Conservation (phyloP, 2,329 filamentous ascomycete species). For the Aspergillus ustus region DNA sequence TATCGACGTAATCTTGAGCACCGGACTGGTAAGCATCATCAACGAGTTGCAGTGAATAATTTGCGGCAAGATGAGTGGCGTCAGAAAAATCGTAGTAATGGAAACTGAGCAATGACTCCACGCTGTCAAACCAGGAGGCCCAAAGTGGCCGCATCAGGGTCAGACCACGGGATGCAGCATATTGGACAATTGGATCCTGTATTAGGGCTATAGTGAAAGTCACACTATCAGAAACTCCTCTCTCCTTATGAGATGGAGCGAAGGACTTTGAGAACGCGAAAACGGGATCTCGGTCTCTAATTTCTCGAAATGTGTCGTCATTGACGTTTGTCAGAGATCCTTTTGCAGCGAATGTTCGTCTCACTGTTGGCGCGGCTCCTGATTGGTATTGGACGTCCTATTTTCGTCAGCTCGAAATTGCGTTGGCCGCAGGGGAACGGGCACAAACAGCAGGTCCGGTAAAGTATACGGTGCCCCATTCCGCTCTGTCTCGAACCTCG, state of each 20-base stretch:
- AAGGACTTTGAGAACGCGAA: slow-evolving; percentile 78
- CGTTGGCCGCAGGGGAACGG: neutral
- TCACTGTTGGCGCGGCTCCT: slow-evolving; percentile 68
- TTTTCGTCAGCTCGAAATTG: slow-evolving; percentile 20
- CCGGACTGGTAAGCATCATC: slow-evolving; percentile 74
- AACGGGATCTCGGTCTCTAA: slow-evolving; percentile 79
- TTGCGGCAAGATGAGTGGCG: slow-evolving; percentile 66
- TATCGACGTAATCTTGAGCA: slow-evolving; percentile 75
- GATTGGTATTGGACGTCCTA: slow-evolving; percentile 69
- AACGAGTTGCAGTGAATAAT: slow-evolving; percentile 74
- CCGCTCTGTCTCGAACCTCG: slow-evolving; percentile 73
- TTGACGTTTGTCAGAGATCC: slow-evolving; percentile 69
- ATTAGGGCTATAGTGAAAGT: slow-evolving; percentile 78
- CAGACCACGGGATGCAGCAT: slow-evolving; percentile 73
- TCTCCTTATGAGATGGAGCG: slow-evolving; percentile 49
- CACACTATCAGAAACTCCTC: slow-evolving; percentile 57
- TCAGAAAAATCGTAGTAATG: slow-evolving; percentile 76
- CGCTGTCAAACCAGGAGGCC: slow-evolving; percentile 71
- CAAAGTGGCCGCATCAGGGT: slow-evolving; percentile 80
- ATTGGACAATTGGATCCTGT: slow-evolving; percentile 80
- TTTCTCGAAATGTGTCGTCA: slow-evolving; percentile 68
- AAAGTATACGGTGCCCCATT: slow-evolving; percentile 84
- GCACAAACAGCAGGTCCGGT: slow-evolving; percentile 64
- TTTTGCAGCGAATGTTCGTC: slow-evolving; percentile 70
- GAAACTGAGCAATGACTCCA: slow-evolving; percentile 69